Conservation (phyloP, 1,284 basidiomycete species). For the Fomitopsis palustris region DNA sequence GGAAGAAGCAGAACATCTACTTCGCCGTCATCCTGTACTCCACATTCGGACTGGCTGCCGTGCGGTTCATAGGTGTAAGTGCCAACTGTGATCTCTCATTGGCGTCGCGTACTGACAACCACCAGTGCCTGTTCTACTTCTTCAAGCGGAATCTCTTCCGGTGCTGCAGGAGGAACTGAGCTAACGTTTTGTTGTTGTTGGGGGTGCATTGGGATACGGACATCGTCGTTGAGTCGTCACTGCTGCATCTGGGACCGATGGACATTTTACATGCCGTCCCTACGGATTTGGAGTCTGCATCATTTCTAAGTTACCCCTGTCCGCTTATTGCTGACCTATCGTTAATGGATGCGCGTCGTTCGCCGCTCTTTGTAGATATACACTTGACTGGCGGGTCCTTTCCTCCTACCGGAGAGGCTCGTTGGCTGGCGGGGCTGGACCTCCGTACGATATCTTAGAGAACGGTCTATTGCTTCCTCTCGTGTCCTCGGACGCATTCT, state of each 20-base stretch:
- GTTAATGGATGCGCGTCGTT: constrained; percentile 2
- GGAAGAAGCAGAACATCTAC: constrained; percentile 70
- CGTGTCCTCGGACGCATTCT: too few relatives aligned
- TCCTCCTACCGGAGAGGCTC: background rate
- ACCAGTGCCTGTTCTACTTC: constrained; percentile 78
- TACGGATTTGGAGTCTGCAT: background rate
- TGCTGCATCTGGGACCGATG: constrained; percentile 12
- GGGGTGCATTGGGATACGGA: constrained; percentile 3
- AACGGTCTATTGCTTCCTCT: too few relatives aligned
- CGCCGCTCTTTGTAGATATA: background rate
- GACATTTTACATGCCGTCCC: constrained; percentile 15
- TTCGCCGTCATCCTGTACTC: constrained; percentile 87
- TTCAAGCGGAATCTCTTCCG: constrained; percentile 82
- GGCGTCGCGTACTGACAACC: constrained; percentile 14
- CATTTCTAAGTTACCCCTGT: constrained; percentile 2
- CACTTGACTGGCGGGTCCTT: background rate
- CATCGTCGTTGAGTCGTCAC: constrained; percentile 6
- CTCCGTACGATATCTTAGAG: background rate
- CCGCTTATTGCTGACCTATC: constrained; percentile 4
- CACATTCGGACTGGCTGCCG: constrained; percentile 78
- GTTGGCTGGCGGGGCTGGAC: background rate
- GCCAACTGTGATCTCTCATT: background rate
- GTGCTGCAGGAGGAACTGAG: constrained; percentile 71
- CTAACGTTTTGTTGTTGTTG: background rate
- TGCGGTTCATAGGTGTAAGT: constrained; percentile 84